phyloP scores from a whole-genome alignment of 768 basidiomycete species.

The Dentipellis sp. region DNA sequence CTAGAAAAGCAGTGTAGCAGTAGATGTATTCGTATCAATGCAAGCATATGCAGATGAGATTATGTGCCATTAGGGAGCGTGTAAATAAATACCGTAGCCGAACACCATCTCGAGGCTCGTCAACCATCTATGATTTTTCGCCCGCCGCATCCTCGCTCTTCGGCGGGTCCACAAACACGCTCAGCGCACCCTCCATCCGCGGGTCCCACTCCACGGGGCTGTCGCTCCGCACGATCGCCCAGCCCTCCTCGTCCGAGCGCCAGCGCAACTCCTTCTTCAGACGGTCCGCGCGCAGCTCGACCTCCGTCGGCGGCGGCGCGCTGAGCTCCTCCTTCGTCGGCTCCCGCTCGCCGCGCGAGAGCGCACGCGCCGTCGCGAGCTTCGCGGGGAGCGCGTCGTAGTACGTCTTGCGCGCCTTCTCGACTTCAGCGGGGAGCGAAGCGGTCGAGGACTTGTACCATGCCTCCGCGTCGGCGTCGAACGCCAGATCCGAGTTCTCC shows the following conservation, averaged over 20 bases:
- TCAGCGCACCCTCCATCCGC: conserved; percentile 50
- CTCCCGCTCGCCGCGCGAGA: conserved; percentile 66
- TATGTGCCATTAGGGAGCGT: too few species aligned
- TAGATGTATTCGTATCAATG: too few species aligned
- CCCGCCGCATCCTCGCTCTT: neutral
- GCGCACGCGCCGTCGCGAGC: conserved; percentile 63
- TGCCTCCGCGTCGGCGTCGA: conserved; percentile 55
- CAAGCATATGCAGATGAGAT: too few species aligned
- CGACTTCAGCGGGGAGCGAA: conserved; percentile 45
- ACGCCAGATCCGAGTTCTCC: conserved; percentile 54
- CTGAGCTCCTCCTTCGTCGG: conserved; percentile 77
- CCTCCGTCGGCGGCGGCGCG: conserved; percentile 79
- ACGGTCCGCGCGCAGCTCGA: conserved; percentile 81
- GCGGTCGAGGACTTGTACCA: conserved; percentile 60
- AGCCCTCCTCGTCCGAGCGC: conserved; percentile 72
- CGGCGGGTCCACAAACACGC: conserved; percentile 45
- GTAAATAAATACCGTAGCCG: too few species aligned
- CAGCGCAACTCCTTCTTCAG: conserved; percentile 84
- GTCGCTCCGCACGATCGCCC: conserved; percentile 64
- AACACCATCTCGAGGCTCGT: neutral
- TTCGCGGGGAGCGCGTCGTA: conserved; percentile 61
- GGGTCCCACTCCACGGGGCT: conserved; percentile 68
- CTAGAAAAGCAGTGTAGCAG: too few species aligned
- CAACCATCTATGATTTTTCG: neutral
- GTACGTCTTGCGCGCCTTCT: conserved; percentile 65